Evolutionary conservation across 768 basidiomycete genomes (phyloP), one percentile per base, ranked within the genome.

Genomic region (Naganishia antarctica): DNA sequence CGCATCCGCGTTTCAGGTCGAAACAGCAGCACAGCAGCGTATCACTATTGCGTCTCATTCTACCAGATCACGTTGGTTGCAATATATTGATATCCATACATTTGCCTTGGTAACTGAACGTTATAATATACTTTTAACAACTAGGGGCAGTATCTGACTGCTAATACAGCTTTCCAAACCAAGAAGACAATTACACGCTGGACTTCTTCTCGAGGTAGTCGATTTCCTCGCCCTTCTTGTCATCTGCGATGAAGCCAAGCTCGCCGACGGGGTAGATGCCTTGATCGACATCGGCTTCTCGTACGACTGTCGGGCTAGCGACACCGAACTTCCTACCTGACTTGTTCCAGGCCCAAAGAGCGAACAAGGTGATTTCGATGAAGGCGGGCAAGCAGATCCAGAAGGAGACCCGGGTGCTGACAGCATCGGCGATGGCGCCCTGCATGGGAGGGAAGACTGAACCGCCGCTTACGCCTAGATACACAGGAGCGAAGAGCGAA

Each of bases 331-430:
- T 47, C 48, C 70, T 63, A 13, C 74, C 74, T 40, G 71, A 70
- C 53, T 67, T 48, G 73, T 71, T 73, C 73, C 73, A 75, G 37
- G 72, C 64, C 66, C 68, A 75, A 41, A 72, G 49, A 48, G 71
- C 71, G 71, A 72, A 75, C 8, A 53, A 53, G 31, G 68, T 46
- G 51, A 75, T 72, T 66, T 73, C 72, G 46, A 68, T 41, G 57
- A 65, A 68, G 3, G 60, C 64, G 16, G 53, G 61, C 40, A 68
- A 48, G 13, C 61, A 43, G 48, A 68, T 65, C 50, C 64, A 63
- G 65, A 53, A 68, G 3, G 61, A 47, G 31, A 61, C 53, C 12
- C 60, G 64, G 26, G 68, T 66, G 28, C 47, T 59, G 60, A 41
- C 53, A 13, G 58, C 28, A 41, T 65, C 65, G 32, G 68, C 60